These are phyloP conservation scores for Cynanchum wilfordii DNA, from an alignment of 257 asterid genomes.

Conservation along the genomic window DNA sequence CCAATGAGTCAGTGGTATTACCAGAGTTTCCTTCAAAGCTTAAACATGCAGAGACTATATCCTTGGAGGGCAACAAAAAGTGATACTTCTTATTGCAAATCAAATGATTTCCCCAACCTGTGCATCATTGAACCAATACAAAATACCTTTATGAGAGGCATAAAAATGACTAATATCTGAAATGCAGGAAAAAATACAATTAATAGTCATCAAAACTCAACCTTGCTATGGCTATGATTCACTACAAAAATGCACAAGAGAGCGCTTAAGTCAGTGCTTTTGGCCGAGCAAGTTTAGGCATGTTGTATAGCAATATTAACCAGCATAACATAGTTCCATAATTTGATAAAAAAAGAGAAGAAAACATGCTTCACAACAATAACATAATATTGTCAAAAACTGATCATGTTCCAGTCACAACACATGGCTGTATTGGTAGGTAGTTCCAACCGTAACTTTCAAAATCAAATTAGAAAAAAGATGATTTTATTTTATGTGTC, in stretches of 20 bases:
- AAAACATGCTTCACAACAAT: neutral
- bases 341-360: neutral
- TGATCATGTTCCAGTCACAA: neutral
- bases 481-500: neutral
- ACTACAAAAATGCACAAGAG: neutral
- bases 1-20: constrained; percentile 1
- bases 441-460: neutral
- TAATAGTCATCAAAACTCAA: neutral
- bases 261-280: neutral
- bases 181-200: neutral
- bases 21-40: constrained; percentile 18
- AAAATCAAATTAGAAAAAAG: neutral
- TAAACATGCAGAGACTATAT: constrained; percentile 29
- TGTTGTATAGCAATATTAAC: neutral
- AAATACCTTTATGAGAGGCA: neutral
- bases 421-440: too few species aligned
- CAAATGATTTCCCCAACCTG: constrained; percentile 97
- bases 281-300: neutral
- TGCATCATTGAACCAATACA: constrained; percentile 31
- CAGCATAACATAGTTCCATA: neutral
- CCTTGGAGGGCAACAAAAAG: constrained; percentile 70
- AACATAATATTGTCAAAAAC: neutral
- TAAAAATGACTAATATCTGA: neutral
- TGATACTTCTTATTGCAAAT: constrained; percentile 92
- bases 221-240: neutral